phyloP scores from a whole-genome alignment of 495 filamentous ascomycete species.

The Hyaloscypha bicolor region DNA sequence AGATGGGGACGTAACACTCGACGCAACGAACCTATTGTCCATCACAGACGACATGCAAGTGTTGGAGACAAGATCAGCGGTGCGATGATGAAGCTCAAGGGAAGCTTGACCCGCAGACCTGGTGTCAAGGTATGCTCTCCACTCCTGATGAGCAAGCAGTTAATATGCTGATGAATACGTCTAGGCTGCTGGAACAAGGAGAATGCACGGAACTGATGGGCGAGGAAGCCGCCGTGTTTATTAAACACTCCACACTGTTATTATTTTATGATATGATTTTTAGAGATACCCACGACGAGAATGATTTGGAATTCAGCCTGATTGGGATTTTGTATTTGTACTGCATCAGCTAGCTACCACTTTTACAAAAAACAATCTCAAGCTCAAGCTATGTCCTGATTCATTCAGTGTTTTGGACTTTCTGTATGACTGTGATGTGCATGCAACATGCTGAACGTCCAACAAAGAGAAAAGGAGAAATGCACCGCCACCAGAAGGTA shows the following conservation, averaged over 20 bases:
- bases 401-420: not conserved
- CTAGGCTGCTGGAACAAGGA: conserved; percentile 71
- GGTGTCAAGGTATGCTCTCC: conserved; percentile 67
- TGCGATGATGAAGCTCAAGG: conserved; percentile 66
- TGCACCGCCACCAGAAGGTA: too few species aligned
- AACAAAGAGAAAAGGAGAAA: too few species aligned
- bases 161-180: conserved; percentile 55
- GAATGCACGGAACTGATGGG: conserved; percentile 75
- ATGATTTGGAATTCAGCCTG: conserved; percentile 1
- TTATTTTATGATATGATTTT: conserved; percentile 9
- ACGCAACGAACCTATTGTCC: conserved; percentile 39
- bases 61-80: conserved; percentile 72
- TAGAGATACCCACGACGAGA: conserved; percentile 21
- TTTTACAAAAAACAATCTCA: not conserved
- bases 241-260: conserved; percentile 10
- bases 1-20: conserved; percentile 26
- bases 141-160: conserved; percentile 61
- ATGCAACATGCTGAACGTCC: too few species aligned
- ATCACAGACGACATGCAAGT: conserved; percentile 57
- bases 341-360: not conserved
- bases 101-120: conserved; percentile 60
- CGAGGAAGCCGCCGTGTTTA: conserved; percentile 44
- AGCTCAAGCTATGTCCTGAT: not conserved
- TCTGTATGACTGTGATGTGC: not conserved
- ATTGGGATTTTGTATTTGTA: not conserved